These are phyloP conservation scores for Phlebiopsis flavidoalba DNA, from an alignment of 768 basidiomycete genomes.

Conservation along the genomic window DNA sequence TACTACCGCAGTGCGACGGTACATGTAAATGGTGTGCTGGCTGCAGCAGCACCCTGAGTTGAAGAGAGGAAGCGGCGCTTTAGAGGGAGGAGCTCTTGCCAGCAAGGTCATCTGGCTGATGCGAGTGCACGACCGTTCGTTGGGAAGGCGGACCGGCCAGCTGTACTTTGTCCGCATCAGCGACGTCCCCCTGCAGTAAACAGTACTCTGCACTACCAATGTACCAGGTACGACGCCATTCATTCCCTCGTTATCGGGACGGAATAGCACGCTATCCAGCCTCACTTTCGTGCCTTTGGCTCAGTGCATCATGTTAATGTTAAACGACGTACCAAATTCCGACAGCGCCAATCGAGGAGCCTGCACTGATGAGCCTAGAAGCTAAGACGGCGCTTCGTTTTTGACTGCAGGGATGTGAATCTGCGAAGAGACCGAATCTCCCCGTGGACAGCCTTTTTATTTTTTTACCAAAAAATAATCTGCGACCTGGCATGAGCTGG, in stretches of 20 bases:
- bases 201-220: not conserved
- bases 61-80: not conserved
- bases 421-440: not conserved
- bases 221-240: not conserved
- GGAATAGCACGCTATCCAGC: not conserved
- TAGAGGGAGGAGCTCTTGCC: not conserved
- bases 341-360: not conserved
- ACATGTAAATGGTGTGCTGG: not conserved
- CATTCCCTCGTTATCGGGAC: slow-evolving; percentile 5
- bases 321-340: not conserved
- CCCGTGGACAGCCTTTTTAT: not conserved
- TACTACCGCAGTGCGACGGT: not conserved
- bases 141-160: not conserved
- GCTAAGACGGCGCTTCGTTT: not conserved
- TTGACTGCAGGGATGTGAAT: not conserved
- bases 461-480: not conserved
- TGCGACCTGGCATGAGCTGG: not conserved
- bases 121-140: not conserved
- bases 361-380: not conserved
- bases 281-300: not conserved
- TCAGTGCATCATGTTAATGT: not conserved
- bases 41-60: not conserved
- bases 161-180: not conserved
- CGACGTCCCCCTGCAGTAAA: not conserved
- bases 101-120: slow-evolving; percentile 2